Evolutionary conservation across 1,139 yeast genomes (phyloP).

Genomic region (Yamadazyma membranifaciens): DNA sequence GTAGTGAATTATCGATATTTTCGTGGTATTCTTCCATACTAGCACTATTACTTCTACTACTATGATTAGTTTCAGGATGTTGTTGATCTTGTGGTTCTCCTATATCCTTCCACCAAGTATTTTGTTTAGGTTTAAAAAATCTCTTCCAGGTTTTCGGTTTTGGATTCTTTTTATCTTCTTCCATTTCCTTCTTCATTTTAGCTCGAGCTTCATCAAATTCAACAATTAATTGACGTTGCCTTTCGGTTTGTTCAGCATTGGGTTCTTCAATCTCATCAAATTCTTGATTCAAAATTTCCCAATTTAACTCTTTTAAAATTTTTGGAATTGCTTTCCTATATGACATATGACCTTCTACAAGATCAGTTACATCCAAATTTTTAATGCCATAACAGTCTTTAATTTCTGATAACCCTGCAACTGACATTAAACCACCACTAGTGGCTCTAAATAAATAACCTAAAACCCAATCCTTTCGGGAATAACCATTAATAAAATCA

Average conservation of each 20-base stretch:
- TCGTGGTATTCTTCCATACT: constrained; percentile 16
- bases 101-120: constrained; percentile 86
- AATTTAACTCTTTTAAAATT: constrained; percentile 63
- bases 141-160: constrained; percentile 50
- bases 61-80: not conserved
- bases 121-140: constrained; percentile 76
- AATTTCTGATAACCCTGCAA: constrained; percentile 85
- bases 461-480: constrained; percentile 92
- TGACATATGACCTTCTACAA: constrained; percentile 94
- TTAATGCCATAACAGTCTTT: constrained; percentile 65
- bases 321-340: constrained; percentile 92
- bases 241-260: constrained; percentile 82
- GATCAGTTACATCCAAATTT: constrained; percentile 81
- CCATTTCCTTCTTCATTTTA: constrained; percentile 43
- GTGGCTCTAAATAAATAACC: constrained; percentile 96
- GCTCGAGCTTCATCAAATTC: constrained; percentile 87
- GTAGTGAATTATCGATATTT: constrained; percentile 17
- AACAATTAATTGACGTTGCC: constrained; percentile 72
- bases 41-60: constrained; percentile 1
- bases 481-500: constrained; percentile 83
- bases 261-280: constrained; percentile 96
- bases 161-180: constrained; percentile 23
- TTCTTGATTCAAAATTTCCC: constrained; percentile 86
- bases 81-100: constrained; percentile 27
- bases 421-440: constrained; percentile 86